Evolutionary conservation across 768 basidiomycete genomes (phyloP).

Genomic region (Tricholomella constricta): DNA sequence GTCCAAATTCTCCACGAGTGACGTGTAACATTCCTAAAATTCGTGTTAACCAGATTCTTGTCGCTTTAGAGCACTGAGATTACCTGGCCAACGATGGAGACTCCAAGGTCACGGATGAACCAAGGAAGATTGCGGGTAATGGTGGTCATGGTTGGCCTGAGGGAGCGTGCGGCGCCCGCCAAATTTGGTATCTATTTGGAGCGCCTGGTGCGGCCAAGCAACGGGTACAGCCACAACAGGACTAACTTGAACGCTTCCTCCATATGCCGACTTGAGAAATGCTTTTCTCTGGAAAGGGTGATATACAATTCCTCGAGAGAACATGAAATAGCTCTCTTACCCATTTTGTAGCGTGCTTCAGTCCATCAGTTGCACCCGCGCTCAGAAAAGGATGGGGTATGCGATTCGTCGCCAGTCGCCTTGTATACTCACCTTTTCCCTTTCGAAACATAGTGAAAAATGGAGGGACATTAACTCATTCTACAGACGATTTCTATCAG

Average conservation of each 20-base stretch:
- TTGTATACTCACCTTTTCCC: not conserved
- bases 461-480: conserved; percentile 38
- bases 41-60: conserved; percentile 1
- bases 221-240: conserved; percentile 11
- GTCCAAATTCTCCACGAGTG: conserved; percentile 85
- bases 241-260: too few relatives aligned
- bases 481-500: conserved; percentile 32
- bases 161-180: not conserved
- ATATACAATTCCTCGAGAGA: not conserved
- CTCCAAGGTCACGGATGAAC: conserved; percentile 80
- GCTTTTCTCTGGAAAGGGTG: conserved; percentile 24
- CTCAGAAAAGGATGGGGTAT: conserved; percentile 37
- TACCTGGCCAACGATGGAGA: conserved; percentile 82
- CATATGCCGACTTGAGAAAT: not conserved
- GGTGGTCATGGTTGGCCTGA: conserved; percentile 55
- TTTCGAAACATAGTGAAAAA: conserved; percentile 27
- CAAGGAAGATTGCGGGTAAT: conserved; percentile 86
- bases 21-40: conserved; percentile 82
- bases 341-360: conserved; percentile 36
- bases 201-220: not conserved
- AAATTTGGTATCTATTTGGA: conserved; percentile 6
- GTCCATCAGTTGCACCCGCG: conserved; percentile 31
- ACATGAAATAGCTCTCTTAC: not conserved
- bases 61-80: conserved; percentile 14
- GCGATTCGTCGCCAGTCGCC: conserved; percentile 2